Conservation (phyloP, 352 stramenopile genomes). For the Phytophthora aleatoria region DNA sequence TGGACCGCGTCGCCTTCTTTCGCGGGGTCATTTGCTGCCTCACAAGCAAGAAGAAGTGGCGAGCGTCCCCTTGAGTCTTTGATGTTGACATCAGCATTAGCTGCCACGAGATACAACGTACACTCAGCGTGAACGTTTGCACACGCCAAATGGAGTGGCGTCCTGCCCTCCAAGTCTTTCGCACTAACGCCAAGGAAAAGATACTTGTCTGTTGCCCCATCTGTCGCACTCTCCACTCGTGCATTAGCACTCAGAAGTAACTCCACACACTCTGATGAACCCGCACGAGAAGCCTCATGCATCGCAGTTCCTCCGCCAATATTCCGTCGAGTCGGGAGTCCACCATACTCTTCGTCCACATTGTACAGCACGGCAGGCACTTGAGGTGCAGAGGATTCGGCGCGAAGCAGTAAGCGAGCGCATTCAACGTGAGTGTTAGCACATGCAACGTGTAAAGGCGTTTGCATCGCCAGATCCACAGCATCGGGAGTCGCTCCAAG, state of each 20-base stretch:
- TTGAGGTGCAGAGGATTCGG: conserved; percentile 27
- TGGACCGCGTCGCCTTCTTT: conserved; percentile 33
- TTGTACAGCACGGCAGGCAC: conserved; percentile 26
- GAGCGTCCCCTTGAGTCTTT: conserved; percentile 38
- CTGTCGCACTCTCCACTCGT: conserved; percentile 28
- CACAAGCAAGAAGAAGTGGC: conserved; percentile 52
- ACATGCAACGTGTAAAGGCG: conserved; percentile 66
- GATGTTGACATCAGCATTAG: conserved; percentile 49
- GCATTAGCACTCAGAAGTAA: conserved; percentile 61
- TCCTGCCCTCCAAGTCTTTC: conserved; percentile 49
- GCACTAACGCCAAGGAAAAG: conserved; percentile 60
- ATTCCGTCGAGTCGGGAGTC: conserved; percentile 30
- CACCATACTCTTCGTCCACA: conserved; percentile 25
- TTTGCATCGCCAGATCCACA: conserved; percentile 51
- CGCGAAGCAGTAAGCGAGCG: conserved; percentile 60
- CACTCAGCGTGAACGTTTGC: conserved; percentile 42
- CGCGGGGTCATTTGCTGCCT: conserved; percentile 47
- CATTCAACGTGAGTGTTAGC: conserved; percentile 45
- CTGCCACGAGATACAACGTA: conserved; percentile 65
- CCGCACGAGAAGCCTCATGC: conserved; percentile 52
- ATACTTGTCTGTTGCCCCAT: conserved; percentile 35
- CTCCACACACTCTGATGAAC: conserved; percentile 61
- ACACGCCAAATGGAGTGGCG: conserved; percentile 67
- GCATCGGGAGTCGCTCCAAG: conserved; percentile 38
- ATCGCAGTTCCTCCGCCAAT: conserved; percentile 60